phyloP scores from a whole-genome alignment of 2,329 filamentous ascomycete genomes.

The Alternaria brassicicola region DNA sequence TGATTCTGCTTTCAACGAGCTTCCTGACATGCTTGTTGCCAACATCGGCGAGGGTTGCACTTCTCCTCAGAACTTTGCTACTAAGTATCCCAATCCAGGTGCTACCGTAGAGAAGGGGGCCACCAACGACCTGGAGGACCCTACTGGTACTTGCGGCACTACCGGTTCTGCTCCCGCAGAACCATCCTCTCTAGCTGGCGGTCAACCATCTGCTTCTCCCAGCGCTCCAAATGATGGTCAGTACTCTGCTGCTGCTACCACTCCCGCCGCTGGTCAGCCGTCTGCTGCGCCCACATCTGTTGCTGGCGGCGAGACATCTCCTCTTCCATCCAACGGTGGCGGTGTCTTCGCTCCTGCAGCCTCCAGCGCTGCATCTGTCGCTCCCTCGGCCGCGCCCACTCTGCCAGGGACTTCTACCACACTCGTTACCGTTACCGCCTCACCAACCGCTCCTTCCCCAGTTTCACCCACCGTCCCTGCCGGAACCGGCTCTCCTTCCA shows the following conservation, averaged over 20 bases:
- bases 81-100: conserved; percentile 72
- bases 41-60: conserved; percentile 71
- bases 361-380: conserved; percentile 16
- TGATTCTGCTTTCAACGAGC: conserved; percentile 61
- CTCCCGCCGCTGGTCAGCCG: neutral
- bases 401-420: conserved; percentile 36
- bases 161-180: conserved; percentile 25
- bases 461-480: conserved; percentile 19
- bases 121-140: conserved; percentile 22
- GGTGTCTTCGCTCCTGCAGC: conserved; percentile 43
- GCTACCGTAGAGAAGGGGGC: conserved; percentile 56
- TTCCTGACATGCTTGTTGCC: conserved; percentile 76
- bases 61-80: conserved; percentile 60
- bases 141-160: conserved; percentile 32
- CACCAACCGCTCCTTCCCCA: conserved; percentile 22
- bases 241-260: conserved; percentile 11
- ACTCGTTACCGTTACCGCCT: conserved; percentile 36
- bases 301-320: conserved; percentile 7
- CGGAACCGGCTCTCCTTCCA: conserved; percentile 18
- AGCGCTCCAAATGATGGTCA: conserved; percentile 8
- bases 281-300: conserved; percentile 9
- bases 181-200: conserved; percentile 21
- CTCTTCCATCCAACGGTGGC: conserved; percentile 29
- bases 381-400: conserved; percentile 15
- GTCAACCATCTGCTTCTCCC: conserved; percentile 21